Base-by-base conservation (phyloP, 495 filamentous ascomycete genomes). In the Xylaria bambusicola region DNA sequence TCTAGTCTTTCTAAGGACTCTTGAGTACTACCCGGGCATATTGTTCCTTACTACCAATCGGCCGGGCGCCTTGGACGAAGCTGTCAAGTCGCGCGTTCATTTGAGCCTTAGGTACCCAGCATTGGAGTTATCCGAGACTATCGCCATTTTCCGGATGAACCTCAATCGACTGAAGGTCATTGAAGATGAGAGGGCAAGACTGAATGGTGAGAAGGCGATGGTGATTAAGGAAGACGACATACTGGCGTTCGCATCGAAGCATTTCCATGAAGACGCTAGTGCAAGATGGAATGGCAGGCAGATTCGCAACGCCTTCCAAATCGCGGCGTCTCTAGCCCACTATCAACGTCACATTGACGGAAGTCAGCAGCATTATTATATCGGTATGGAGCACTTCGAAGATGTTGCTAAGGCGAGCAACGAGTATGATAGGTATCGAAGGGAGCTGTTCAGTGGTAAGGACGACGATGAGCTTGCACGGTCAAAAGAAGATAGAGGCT, bases 281-380 rank as follows among this genome's bases (percentile, higher is more conserved):
- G 38, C 15, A 17, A 42, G n/a, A 18, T 70, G 93, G 75, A 82
- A 82, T 60, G 79, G 81, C 0, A 58, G 80, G 15, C 74, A 82
- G 68, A 84, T 83, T 44, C 81, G 82, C 66, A 85, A 85, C 64
- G 71, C 79, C 8, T 62, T 85, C 24, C 79, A 82, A 68, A 80
- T 77, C 15, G 79, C 80, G 1, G 87, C 92, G 68, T 86, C 86
- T 0, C 77, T 94, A 3, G 90, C 90, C 3, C 80, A 91, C 58
- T 88, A 88, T 56, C 85, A 90, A n/a, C n/a, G n/a, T n/a, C n/a
- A n/a, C n/a, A n/a, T n/a, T n/a, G n/a, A n/a, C n/a, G n/a, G n/a
- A n/a, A n/a, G n/a, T n/a, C n/a, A n/a, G n/a, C n/a, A n/a, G n/a
- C n/a, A n/a, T n/a, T n/a, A n/a, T n/a, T n/a, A n/a, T n/a, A n/a